A percentile compares a stretch with the other conserved stretches of the same genome.
Evolutionary conservation across 345 rosid genomes (phyloP).

Genomic region (Salix caprea): DNA sequence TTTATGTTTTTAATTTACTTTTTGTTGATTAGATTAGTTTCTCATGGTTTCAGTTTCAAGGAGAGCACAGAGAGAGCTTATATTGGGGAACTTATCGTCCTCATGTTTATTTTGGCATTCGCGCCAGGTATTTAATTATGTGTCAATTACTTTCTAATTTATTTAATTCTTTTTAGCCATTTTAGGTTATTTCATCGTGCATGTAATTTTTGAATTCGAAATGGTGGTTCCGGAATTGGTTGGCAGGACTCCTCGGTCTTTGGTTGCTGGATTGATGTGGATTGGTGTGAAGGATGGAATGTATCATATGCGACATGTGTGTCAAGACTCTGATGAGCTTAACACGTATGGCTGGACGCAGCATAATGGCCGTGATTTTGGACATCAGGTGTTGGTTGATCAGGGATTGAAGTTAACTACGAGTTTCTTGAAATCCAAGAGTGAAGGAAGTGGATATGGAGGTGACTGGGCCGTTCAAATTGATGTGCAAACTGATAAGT

Average conservation of each 20-base stretch:
- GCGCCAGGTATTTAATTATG: slow-evolving; percentile 52
- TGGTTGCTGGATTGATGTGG: slow-evolving; percentile 95
- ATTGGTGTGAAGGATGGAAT: slow-evolving; percentile 65
- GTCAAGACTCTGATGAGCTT: slow-evolving; percentile 69
- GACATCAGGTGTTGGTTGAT: slow-evolving; percentile 66
- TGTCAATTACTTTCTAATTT: background rate
- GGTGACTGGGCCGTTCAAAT: slow-evolving; percentile 91
- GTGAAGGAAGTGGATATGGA: slow-evolving; percentile 75
- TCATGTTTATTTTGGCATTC: slow-evolving; percentile 78
- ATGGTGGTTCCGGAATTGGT: background rate
- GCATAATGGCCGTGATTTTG: slow-evolving; percentile 89
- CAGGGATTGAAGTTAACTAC: slow-evolving; percentile 62
- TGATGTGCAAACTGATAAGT: slow-evolving; percentile 49
- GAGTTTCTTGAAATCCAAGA: slow-evolving; percentile 74
- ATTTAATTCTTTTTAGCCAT: background rate
- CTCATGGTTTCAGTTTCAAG: slow-evolving; percentile 53
- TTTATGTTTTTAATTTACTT: background rate
- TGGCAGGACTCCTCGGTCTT: slow-evolving; percentile 67
- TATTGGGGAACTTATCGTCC: slow-evolving; percentile 95
- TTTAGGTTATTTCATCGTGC: background rate
- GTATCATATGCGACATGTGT: slow-evolving; percentile 64
- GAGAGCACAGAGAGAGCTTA: slow-evolving; percentile 74
- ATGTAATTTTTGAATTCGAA: background rate
- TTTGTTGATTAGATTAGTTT: background rate
- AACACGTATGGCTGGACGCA: slow-evolving; percentile 74